A percentile compares a stretch with the other conserved stretches of the same genome.
Conservation (phyloP, 352 stramenopile genomes). For the Globisporangium yorkense region DNA sequence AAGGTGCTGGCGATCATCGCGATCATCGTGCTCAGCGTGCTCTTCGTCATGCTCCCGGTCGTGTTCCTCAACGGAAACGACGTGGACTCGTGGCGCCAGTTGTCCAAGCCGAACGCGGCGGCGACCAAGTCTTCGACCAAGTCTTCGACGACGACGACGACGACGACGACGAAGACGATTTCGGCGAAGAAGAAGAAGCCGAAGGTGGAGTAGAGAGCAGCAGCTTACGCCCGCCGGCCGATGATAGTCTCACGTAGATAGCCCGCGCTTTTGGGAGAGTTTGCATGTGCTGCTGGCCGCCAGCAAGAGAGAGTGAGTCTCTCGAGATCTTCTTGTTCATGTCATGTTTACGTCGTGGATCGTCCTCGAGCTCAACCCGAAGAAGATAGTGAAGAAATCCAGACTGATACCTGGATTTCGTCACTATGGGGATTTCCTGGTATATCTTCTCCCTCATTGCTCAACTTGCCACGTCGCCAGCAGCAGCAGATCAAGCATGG, state of each 20-base stretch:
- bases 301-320: too few species aligned
- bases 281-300: background rate
- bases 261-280: background rate
- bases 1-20: conserved; percentile 49
- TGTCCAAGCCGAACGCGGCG: conserved; percentile 21
- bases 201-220: conserved; percentile 33
- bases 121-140: conserved; percentile 2
- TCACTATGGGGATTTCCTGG: background rate
- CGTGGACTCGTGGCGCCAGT: conserved; percentile 43
- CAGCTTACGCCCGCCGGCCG: background rate
- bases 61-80: conserved; percentile 53
- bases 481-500: conserved; percentile 14
- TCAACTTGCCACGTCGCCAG: conserved; percentile 3
- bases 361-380: too few species aligned
- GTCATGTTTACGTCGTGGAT: too few species aligned
- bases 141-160: background rate
- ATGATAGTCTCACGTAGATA: background rate
- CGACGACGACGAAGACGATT: background rate
- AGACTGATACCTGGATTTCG: background rate
- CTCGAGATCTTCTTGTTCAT: too few species aligned
- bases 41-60: conserved; percentile 58
- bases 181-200: conserved; percentile 18
- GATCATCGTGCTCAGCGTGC: conserved; percentile 43
- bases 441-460: background rate
- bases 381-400: too few species aligned